Base-by-base conservation (phyloP, 768 basidiomycete genomes). In the Phaeotremella skinneri region DNA sequence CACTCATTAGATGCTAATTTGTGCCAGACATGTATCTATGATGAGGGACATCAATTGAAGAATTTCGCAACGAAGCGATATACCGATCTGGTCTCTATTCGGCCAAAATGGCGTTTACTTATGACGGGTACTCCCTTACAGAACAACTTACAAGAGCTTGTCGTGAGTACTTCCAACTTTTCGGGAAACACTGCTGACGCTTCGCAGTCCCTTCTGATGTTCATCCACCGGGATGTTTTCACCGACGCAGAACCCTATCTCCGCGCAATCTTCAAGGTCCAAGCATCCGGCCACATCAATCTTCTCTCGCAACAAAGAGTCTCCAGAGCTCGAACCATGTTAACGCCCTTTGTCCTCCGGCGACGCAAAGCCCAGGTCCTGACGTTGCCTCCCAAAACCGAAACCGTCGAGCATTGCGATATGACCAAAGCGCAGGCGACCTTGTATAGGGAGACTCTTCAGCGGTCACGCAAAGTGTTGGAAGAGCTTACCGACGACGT, bases 11-110 rank as follows among this genome's bases (percentile, higher is more conserved):
- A 17, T 31, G 25, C 45, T 62, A 47, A 63, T 23, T 23, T 49
- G 3, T 2, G 11, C 7, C 66, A 98, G 94, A 88, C 85, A 30
- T 91, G 90, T 67, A 85, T 98, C 49, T 98, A 89, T 68, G 96
- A 99, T 70, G 96, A 99, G 76, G 96, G 96, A 1, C 96, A 99
- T 73, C 85, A 92, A 52, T 81, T 99, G 62, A 99, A 99, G 80
- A 99, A 97, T 73, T 93, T 90, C 77, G 88, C 93, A 65, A 94
- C 91, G n/a, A 91, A 96, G 69, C 88, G 93, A 21, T 98, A 99
- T 75, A 86, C 89, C 72, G 84, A 90, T 9, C 79, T 99, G 14
- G 80, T 98, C 66, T 87, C 86, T 72, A 89, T 90, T 71, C 84
- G 85, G 17, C 88, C 90, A 1, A 83, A 83, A 42, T 99, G 96